Percentiles rank a stretch among this genome's conserved stretches.
Conservation (phyloP, 1,139 yeast species). For the Suhomyces anneliseae region DNA sequence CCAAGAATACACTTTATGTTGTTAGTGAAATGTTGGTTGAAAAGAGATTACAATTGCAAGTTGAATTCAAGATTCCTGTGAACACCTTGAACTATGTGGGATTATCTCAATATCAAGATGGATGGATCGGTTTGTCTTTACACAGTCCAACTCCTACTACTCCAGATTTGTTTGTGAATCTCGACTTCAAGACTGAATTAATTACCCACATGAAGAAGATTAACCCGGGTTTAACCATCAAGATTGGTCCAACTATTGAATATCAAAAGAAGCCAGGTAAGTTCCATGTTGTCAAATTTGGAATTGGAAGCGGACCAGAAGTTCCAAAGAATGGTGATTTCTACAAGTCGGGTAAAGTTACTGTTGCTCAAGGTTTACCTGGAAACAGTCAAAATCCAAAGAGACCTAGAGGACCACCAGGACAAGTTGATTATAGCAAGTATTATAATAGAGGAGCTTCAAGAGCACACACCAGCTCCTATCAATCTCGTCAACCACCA, state of each 20-base stretch:
- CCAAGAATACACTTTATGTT: slow-evolving; percentile 61
- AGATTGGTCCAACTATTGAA: slow-evolving; percentile 69
- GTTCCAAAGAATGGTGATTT: slow-evolving; percentile 62
- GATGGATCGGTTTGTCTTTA: slow-evolving; percentile 84
- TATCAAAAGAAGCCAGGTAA: slow-evolving; percentile 93
- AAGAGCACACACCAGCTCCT: slow-evolving; percentile 9
- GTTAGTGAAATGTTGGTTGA: slow-evolving; percentile 73
- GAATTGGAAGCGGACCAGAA: slow-evolving; percentile 52
- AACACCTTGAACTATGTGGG: slow-evolving; percentile 62
- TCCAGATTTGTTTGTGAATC: slow-evolving; percentile 80
- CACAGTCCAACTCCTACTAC: slow-evolving; percentile 48
- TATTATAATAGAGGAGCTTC: slow-evolving; percentile 38
- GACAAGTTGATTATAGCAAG: slow-evolving; percentile 45
- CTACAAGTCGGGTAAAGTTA: slow-evolving; percentile 88
- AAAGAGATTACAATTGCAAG: slow-evolving; percentile 64
- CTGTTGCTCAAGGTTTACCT: slow-evolving; percentile 78
- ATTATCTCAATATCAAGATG: slow-evolving; percentile 79
- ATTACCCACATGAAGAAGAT: slow-evolving; percentile 70
- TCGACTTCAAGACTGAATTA: slow-evolving; percentile 87
- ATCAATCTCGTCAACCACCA: slow-evolving; percentile 5
- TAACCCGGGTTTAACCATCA: slow-evolving; percentile 58
- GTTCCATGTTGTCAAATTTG: slow-evolving; percentile 70
- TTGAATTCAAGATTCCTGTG: slow-evolving; percentile 66
- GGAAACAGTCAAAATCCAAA: slow-evolving; percentile 67
- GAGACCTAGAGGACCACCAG: slow-evolving; percentile 56